phyloP scores from a whole-genome alignment of 805 yeast species.

The Zygosaccharomyces bailii region DNA sequence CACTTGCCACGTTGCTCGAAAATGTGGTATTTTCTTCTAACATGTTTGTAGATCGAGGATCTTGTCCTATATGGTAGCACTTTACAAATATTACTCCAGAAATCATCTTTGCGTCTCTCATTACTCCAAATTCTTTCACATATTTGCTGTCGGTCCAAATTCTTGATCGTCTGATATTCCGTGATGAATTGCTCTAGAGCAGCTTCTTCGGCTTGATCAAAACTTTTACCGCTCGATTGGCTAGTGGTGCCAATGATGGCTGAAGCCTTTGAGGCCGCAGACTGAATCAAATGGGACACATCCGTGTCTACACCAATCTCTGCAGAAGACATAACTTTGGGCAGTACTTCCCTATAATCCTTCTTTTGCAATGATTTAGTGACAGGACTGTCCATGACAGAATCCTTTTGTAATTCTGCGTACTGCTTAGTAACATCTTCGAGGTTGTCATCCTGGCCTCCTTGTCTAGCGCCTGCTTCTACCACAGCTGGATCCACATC shows the following conservation, averaged over 20 bases:
- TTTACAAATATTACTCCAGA: conserved; percentile 79
- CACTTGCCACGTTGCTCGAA: conserved; percentile 88
- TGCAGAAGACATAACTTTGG: conserved; percentile 23
- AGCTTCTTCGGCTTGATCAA: conserved; percentile 50
- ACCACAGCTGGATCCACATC: conserved; percentile 12
- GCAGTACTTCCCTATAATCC: conserved; percentile 27
- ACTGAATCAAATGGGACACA: conserved; percentile 41
- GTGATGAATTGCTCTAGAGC: conserved; percentile 71
- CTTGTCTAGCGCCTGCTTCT: conserved; percentile 11
- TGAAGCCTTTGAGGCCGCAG: conserved; percentile 45
- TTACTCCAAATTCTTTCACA: conserved; percentile 86
- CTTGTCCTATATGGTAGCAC: conserved; percentile 83
- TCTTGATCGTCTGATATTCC: conserved; percentile 63
- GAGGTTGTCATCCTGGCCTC: conserved; percentile 16
- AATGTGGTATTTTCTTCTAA: conserved; percentile 82
- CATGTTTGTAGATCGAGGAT: conserved; percentile 90
- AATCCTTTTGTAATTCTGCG: conserved; percentile 19
- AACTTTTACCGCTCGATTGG: conserved; percentile 35
- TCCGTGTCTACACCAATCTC: conserved; percentile 27
- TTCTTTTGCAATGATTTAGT: conserved; percentile 14
- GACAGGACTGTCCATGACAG: conserved; percentile 14
- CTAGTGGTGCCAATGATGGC: conserved; percentile 30
- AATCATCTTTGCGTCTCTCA: conserved; percentile 77
- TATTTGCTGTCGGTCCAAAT: conserved; percentile 60
- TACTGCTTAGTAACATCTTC: conserved; percentile 17